Conservation (phyloP, 2,329 filamentous ascomycete genomes). For the Clarireedia monteithiana region DNA sequence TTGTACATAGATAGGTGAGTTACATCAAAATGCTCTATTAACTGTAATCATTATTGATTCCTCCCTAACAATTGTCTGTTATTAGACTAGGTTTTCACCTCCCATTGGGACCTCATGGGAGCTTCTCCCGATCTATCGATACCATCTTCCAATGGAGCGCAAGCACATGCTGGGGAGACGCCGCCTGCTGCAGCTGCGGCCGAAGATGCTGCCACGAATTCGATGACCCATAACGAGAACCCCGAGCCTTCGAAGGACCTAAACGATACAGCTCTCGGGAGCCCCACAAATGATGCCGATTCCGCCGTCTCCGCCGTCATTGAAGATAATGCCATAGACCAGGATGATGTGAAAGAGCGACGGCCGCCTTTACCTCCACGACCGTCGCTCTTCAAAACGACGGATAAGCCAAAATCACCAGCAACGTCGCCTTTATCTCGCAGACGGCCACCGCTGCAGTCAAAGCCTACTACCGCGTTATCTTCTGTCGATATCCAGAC, state of each 20-base stretch:
- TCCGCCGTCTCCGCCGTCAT: not conserved
- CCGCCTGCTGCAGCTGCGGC: constrained; percentile 14
- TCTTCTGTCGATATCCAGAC: constrained; percentile 76
- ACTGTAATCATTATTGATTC: not conserved
- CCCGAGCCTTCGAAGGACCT: constrained; percentile 11
- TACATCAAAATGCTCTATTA: not conserved
- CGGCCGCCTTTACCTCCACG: constrained; percentile 40
- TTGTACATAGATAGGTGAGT: not conserved
- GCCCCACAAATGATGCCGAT: not conserved
- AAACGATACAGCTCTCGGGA: not conserved
- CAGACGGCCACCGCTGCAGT: constrained; percentile 35
- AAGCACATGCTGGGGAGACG: constrained; percentile 13
- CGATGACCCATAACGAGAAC: constrained; percentile 20
- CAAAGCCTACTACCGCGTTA: constrained; percentile 75
- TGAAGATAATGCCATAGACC: not conserved
- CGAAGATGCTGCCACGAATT: constrained; percentile 18
- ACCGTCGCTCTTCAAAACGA: constrained; percentile 29
- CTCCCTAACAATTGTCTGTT: not conserved
- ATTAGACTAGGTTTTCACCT: not conserved
- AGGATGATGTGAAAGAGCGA: constrained; percentile 27
- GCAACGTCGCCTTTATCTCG: constrained; percentile 17
- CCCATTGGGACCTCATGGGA: constrained; percentile 18
- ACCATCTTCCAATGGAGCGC: constrained; percentile 12
- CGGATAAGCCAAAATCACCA: constrained; percentile 14
- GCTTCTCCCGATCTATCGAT: constrained; percentile 9